These are phyloP conservation scores for Umbelopsis sp. DNA, from an alignment of 371 early-diverging fungal genomes.

Conservation along the genomic window DNA sequence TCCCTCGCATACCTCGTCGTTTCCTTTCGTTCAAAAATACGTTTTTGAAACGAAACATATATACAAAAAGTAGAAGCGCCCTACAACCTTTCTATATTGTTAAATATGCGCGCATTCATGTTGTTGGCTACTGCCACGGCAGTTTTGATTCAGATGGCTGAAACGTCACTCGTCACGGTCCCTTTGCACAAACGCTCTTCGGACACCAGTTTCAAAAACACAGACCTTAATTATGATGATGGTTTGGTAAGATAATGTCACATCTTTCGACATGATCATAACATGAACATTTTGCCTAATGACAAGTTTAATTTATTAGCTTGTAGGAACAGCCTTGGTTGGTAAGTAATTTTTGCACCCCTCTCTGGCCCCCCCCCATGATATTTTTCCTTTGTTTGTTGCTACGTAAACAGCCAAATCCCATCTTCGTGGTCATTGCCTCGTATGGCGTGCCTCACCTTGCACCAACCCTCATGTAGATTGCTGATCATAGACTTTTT, in stretches of 20 bases:
- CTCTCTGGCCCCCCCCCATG: neutral
- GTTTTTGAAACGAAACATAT: neutral
- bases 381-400: neutral
- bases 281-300: neutral
- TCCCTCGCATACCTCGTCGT: neutral
- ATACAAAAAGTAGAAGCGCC: neutral
- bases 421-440: neutral
- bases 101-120: conserved; percentile 1
- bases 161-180: neutral
- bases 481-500: conserved; percentile 7
- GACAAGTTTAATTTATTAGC: conserved; percentile 15
- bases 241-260: conserved; percentile 39
- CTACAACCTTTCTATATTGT: neutral
- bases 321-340: conserved; percentile 22
- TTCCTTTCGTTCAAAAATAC: neutral
- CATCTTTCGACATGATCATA: neutral
- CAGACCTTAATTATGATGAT: conserved; percentile 34
- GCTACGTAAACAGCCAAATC: neutral
- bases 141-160: neutral
- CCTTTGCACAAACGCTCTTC: conserved; percentile 12
- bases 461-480: neutral
- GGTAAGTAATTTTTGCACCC: neutral
- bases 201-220: neutral
- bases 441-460: neutral
- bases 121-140: neutral